Base-by-base conservation (phyloP, 2,329 filamentous ascomycete genomes). In the Keithomyces neogunnii region DNA sequence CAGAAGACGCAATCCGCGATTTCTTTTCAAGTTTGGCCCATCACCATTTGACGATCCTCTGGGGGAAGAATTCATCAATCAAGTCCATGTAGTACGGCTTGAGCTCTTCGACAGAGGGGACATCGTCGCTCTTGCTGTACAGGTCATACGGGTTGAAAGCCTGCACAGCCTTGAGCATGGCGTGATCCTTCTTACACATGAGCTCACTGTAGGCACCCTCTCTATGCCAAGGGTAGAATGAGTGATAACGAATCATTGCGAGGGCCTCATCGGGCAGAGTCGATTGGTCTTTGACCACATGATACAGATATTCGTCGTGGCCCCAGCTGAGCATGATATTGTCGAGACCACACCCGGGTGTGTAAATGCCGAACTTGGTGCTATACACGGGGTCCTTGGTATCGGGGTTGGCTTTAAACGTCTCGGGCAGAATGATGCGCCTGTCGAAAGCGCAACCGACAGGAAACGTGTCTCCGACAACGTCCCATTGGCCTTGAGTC, bases 241-340 rank as follows among this genome's bases (percentile, higher is more conserved):
- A 89, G 72, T 96, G 90, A 71, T 95, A 95, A 51, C 90, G 77
- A 66, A 96, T 93, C 88, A 96, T 95, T 54, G 89, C 90, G 9
- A 96, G 77, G 0, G 86, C 87, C 76, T 95, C 89, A 45, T 79
- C 76, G 0, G 90, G 90, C 43, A 96, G 76, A 0, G 74, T 85
- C 47, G 80, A 85, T 74, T 95, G 89, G 56, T 87, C 85, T 74
- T 89, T 90, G 69, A 88, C 82, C 55, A 95, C 84, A 62, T 89
- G 84, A 74, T 95, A 96, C 45, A 92, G 75, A 69, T 90, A 91
- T 72, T 92, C 88, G 65, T 92, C 88, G 67, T 92, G 88, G 45
- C 90, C 90, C 89, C 90, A 96, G 58, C 82, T 88, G 54, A 96
- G 78, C 85, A 95, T 91, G 59, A 95, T 74, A 60, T 91, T 92